These are phyloP conservation scores for Monilinia aucupariae DNA, from an alignment of 2,329 filamentous ascomycete species.

Conservation along the genomic window DNA sequence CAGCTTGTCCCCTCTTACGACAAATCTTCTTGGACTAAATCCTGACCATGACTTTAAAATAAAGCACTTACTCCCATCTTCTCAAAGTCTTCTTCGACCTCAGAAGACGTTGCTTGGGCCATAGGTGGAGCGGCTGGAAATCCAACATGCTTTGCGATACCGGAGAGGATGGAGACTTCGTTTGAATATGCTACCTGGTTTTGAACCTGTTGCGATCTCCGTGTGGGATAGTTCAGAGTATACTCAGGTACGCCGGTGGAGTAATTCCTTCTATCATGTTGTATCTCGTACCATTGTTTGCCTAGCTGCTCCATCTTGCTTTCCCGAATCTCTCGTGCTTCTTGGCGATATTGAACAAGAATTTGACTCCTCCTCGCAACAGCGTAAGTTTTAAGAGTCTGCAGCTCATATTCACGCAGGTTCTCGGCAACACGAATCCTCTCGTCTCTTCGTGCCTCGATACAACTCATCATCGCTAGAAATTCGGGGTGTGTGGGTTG, in stretches of 20 bases:
- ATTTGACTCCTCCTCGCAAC: slow-evolving; percentile 80
- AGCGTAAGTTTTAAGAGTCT: slow-evolving; percentile 67
- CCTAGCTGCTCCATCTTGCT: slow-evolving; percentile 73
- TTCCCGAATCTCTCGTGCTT: slow-evolving; percentile 76
- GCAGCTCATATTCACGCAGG: slow-evolving; percentile 66
- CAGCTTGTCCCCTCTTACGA: slow-evolving; percentile 17
- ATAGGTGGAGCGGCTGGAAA: slow-evolving; percentile 94
- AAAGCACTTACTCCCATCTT: slow-evolving; percentile 72
- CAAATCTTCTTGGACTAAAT: not conserved
- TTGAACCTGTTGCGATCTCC: slow-evolving; percentile 68
- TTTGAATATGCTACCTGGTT: slow-evolving; percentile 91
- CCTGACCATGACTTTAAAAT: slow-evolving; percentile 4
- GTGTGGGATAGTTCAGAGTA: slow-evolving; percentile 72
- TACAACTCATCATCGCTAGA: slow-evolving; percentile 79
- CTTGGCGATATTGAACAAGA: slow-evolving; percentile 86
- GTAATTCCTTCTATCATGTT: slow-evolving; percentile 75
- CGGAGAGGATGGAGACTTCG: slow-evolving; percentile 86
- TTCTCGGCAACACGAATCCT: slow-evolving; percentile 71
- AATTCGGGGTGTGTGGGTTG: slow-evolving; percentile 83
- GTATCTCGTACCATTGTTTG: slow-evolving; percentile 87
- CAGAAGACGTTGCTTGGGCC: slow-evolving; percentile 61
- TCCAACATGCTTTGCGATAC: slow-evolving; percentile 88
- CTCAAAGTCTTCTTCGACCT: slow-evolving; percentile 81
- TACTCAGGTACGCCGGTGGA: slow-evolving; percentile 78
- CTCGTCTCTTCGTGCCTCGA: slow-evolving; percentile 75